phyloP scores from a whole-genome alignment of 176 grass and related monocot species.

The Raddia guianensis region DNA sequence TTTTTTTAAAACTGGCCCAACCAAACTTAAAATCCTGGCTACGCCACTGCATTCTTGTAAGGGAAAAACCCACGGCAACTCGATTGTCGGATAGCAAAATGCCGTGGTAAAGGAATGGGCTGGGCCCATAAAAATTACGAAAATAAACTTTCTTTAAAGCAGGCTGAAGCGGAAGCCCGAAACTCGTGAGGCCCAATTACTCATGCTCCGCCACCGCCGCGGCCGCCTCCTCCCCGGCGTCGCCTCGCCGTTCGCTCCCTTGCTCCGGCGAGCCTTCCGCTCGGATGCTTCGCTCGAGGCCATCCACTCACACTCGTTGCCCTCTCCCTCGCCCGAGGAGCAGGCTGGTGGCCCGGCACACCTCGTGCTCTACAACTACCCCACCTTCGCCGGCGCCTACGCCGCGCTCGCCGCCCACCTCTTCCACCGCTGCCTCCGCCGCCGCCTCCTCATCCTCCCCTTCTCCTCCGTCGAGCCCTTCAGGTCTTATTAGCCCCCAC shows the following conservation, averaged over 20 bases:
- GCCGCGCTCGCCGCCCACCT: constrained; percentile 73
- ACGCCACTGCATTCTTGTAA: no score
- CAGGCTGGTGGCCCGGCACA: constrained; percentile 19
- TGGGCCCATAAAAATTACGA: background rate
- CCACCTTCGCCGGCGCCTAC: constrained; percentile 81
- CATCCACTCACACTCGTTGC: constrained; percentile 40
- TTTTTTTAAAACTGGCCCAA: no score
- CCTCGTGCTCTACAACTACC: constrained; percentile 92
- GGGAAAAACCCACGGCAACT: no score
- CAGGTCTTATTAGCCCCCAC: constrained; percentile 39
- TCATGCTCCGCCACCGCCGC: constrained; percentile 40
- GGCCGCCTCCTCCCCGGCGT: background rate
- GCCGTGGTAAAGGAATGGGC: background rate
- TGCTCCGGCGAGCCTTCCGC: constrained; percentile 51
- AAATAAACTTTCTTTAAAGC: background rate
- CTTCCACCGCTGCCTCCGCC: constrained; percentile 53
- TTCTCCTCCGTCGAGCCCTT: constrained; percentile 84
- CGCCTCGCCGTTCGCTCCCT: constrained; percentile 1
- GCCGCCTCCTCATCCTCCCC: constrained; percentile 63
- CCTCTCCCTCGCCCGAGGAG: background rate
- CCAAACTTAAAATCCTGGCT: no score
- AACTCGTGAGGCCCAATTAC: background rate
- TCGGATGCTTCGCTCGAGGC: constrained; percentile 66
- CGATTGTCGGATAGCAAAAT: no score
- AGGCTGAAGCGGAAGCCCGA: background rate